Evolutionary conservation across 2,329 filamentous ascomycete genomes (phyloP).

Genomic region (Rutstroemia sydowiana): DNA sequence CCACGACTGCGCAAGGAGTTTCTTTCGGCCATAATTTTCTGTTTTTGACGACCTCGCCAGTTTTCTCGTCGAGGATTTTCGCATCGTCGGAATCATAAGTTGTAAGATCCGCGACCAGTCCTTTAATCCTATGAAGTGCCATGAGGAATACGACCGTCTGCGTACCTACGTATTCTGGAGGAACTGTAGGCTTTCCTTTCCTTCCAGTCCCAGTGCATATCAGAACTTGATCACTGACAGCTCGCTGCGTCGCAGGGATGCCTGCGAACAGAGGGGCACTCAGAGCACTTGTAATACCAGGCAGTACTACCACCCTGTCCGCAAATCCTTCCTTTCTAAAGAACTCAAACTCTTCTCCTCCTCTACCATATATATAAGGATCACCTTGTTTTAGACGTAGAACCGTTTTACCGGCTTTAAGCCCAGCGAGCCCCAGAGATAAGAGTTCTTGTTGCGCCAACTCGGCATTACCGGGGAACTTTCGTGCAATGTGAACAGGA

Average conservation of each 20-base stretch:
- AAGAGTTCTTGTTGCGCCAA: slow-evolving; percentile 86
- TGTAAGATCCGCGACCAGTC: slow-evolving; percentile 66
- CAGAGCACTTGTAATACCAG: slow-evolving; percentile 83
- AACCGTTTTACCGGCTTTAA: slow-evolving; percentile 67
- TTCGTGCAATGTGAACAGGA: slow-evolving; percentile 84
- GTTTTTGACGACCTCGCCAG: slow-evolving; percentile 28
- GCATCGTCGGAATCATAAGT: slow-evolving; percentile 31
- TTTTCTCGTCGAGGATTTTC: slow-evolving; percentile 27
- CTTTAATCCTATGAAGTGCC: slow-evolving; percentile 78
- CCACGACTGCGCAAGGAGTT: slow-evolving; percentile 89
- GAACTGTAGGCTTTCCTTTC: slow-evolving; percentile 75
- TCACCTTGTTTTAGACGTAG: slow-evolving; percentile 93
- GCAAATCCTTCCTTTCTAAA: slow-evolving; percentile 67
- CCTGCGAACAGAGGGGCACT: slow-evolving; percentile 81
- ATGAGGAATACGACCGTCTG: slow-evolving; percentile 92
- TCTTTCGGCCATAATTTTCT: slow-evolving; percentile 57
- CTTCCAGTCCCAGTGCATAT: slow-evolving; percentile 95
- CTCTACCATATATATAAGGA: slow-evolving; percentile 91
- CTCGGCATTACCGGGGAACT: slow-evolving; percentile 96
- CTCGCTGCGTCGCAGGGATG: slow-evolving; percentile 82
- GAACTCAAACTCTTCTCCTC: slow-evolving; percentile 84
- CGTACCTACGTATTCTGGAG: slow-evolving; percentile 67
- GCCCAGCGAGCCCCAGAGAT: slow-evolving; percentile 63
- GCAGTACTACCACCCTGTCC: slow-evolving; percentile 62
- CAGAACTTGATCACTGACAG: slow-evolving; percentile 84